Evolutionary conservation across 148 eudicot species (phyloP).

Genomic region (Limonium bicolor): DNA sequence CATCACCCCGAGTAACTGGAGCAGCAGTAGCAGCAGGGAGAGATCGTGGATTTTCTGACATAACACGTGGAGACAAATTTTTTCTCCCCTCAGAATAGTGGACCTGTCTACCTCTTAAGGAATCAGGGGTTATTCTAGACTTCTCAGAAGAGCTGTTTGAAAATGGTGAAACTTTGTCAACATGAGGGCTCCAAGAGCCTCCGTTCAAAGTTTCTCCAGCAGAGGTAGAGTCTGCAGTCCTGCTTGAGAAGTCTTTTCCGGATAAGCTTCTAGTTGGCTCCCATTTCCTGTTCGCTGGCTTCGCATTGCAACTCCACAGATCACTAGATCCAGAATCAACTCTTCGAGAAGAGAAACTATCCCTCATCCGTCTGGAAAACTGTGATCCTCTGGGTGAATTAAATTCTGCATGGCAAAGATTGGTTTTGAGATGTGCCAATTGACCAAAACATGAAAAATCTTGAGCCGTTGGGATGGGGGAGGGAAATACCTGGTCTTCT

Average conservation of each 20-base stretch:
- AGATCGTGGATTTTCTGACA: conserved; percentile 27
- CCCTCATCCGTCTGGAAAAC: conserved; percentile 45
- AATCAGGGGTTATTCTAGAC: conserved; percentile 16
- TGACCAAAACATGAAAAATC: too few species aligned
- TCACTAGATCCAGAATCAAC: conserved; percentile 39
- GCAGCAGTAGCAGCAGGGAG: too few species aligned
- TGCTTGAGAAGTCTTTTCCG: conserved; percentile 24
- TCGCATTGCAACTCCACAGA: conserved; percentile 45
- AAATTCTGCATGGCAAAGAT: conserved; percentile 25
- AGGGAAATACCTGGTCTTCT: conserved; percentile 17
- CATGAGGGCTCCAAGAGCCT: conserved; percentile 28
- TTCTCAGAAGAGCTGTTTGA: conserved; percentile 24
- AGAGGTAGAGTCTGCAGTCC: conserved; percentile 23
- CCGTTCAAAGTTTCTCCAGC: conserved; percentile 23
- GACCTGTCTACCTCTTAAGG: conserved; percentile 13
- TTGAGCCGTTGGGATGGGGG: too few species aligned
- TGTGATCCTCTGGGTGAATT: conserved; percentile 27
- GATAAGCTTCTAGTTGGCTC: conserved; percentile 36
- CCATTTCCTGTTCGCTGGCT: conserved; percentile 29
- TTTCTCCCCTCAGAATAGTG: conserved; percentile 17
- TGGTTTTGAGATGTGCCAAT: neutral
- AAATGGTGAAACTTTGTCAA: conserved; percentile 20
- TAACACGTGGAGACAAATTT: conserved; percentile 16
- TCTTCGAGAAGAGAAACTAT: conserved; percentile 40
- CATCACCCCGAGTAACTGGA: conserved; percentile 19